A percentile compares a stretch with the other conserved stretches of the same genome.
phyloP scores from a whole-genome alignment of 805 yeast genomes.

The Millerozyma miso region DNA sequence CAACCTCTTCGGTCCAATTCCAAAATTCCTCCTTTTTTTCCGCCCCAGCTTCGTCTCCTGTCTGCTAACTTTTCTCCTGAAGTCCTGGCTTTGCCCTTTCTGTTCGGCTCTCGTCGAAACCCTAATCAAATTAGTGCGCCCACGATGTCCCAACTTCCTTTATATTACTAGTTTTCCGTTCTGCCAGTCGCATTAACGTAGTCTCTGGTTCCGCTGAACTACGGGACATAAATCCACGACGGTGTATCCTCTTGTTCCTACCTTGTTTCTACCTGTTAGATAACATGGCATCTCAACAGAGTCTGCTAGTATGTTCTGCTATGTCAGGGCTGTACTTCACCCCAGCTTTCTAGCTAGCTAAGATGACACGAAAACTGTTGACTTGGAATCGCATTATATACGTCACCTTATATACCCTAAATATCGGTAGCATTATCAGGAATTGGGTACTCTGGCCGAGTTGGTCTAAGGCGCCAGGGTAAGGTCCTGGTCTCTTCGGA shows the following conservation, averaged over 20 bases:
- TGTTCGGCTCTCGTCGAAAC: background rate
- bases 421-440: constrained; percentile 16
- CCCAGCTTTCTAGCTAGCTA: too few species aligned
- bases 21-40: background rate
- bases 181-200: too few species aligned
- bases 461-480: constrained; percentile 45
- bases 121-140: background rate
- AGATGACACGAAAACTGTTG: too few species aligned
- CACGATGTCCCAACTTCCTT: background rate
- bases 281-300: too few species aligned
- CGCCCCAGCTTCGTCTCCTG: background rate
- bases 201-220: too few species aligned
- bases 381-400: too few species aligned
- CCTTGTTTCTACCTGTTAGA: too few species aligned
- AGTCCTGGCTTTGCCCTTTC: background rate
- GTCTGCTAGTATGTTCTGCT: too few species aligned
- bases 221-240: too few species aligned
- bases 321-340: too few species aligned
- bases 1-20: background rate
- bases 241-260: too few species aligned
- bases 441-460: constrained; percentile 43
- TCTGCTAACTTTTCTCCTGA: background rate
- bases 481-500: constrained; percentile 45
- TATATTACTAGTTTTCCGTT: background rate
- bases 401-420: too few species aligned